phyloP scores from a whole-genome alignment of 2,329 filamentous ascomycete species.

The Penicillium corylophilum region DNA sequence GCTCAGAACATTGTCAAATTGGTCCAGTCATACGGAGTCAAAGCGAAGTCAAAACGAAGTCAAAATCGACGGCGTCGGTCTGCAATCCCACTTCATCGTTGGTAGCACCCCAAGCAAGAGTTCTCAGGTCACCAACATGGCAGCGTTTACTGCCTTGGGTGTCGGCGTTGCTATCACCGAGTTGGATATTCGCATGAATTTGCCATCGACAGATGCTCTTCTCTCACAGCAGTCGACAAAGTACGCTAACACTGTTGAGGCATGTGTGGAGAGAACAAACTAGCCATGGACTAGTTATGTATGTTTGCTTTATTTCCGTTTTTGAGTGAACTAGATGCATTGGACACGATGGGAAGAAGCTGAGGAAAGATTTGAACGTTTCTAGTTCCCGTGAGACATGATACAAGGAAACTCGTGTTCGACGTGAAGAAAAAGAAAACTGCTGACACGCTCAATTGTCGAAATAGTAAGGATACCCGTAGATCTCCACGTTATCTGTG shows the following conservation, averaged over 20 bases:
- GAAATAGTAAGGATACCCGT: slow-evolving; percentile 30
- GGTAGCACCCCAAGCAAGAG: slow-evolving; percentile 43
- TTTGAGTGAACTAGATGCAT: slow-evolving; percentile 13
- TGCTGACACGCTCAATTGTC: slow-evolving; percentile 16
- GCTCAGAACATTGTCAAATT: slow-evolving; percentile 40
- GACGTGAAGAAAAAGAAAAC: background rate
- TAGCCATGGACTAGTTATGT: too few species aligned
- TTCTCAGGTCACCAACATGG: slow-evolving; percentile 40
- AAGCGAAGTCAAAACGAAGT: too few species aligned
- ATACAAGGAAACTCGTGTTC: slow-evolving; percentile 15
- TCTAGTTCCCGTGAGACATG: background rate
- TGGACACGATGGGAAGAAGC: background rate
- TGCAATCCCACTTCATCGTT: slow-evolving; percentile 43
- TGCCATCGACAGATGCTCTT: slow-evolving; percentile 26
- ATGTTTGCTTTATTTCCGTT: too few species aligned
- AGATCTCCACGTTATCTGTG: slow-evolving; percentile 17
- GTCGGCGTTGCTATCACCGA: slow-evolving; percentile 45
- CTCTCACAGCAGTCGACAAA: slow-evolving; percentile 34
- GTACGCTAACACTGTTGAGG: slow-evolving; percentile 30
- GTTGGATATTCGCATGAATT: slow-evolving; percentile 52
- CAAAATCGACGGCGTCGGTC: slow-evolving; percentile 50
- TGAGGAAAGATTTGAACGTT: background rate
- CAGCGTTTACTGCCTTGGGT: slow-evolving; percentile 37
- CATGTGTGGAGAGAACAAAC: slow-evolving; percentile 32
- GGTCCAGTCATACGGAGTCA: slow-evolving; percentile 37